Percentiles rank a stretch among this genome's conserved stretches.
These are phyloP conservation scores for Fomitiporia mediterranea DNA, from an alignment of 1,284 basidiomycete species.

Conservation along the genomic window DNA sequence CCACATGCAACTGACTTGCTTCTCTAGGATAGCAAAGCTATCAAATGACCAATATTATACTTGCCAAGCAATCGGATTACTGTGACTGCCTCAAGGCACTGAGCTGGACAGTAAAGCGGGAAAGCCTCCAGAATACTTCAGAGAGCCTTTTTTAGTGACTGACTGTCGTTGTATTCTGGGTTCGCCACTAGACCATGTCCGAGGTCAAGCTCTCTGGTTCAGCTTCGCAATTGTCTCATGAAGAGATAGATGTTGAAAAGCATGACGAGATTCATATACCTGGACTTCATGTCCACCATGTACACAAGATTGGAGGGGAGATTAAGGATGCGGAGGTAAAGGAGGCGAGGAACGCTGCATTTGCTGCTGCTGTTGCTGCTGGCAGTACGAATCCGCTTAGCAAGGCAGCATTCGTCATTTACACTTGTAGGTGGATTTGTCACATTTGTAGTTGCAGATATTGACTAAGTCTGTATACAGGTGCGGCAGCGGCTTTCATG, in stretches of 20 bases:
- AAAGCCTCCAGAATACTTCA: background rate
- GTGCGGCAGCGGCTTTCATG: conserved; percentile 19
- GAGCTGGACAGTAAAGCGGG: background rate
- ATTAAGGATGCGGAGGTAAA: conserved; percentile 8
- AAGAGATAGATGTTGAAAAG: conserved; percentile 5
- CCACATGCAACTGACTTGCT: background rate
- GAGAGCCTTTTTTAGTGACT: background rate
- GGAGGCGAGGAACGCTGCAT: conserved; percentile 10
- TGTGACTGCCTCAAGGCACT: background rate
- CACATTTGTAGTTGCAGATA: background rate
- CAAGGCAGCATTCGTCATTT: conserved; percentile 21
- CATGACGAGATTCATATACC: conserved; percentile 1
- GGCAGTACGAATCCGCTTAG: conserved; percentile 20
- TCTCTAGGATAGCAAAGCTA: background rate
- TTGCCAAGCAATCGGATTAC: background rate
- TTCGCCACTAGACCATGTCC: background rate
- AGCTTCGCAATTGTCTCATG: background rate
- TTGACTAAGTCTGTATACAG: background rate
- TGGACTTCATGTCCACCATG: background rate
- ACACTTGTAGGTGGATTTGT: conserved; percentile 18
- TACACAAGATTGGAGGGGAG: background rate
- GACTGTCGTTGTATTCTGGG: background rate
- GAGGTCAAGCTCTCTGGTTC: background rate
- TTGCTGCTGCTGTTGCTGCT: conserved; percentile 17
- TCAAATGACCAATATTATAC: background rate